Base-by-base conservation (phyloP, 1,284 basidiomycete genomes). In the Puccinia novopanici region DNA sequence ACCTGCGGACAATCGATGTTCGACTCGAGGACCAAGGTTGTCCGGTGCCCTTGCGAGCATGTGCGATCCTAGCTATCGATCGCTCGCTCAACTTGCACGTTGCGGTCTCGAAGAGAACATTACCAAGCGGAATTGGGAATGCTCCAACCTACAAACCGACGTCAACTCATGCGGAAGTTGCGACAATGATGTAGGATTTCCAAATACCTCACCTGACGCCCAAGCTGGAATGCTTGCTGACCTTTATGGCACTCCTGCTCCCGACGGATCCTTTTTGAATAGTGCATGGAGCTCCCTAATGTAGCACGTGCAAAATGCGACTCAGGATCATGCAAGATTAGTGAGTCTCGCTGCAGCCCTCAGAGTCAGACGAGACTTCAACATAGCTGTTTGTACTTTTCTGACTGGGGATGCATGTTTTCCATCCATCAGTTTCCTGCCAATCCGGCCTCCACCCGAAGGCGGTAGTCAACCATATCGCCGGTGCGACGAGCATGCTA, bases 161-260 rank as follows among this genome's bases (percentile, higher is more conserved):
- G 71, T 73, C 9, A 73, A 73, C 34, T 73, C 71, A 24, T 73
- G 71, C 45, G 71, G 71, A 73, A 73, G 71, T 27, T 73, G 71
- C 37, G 71, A 73, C 13, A 73, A 73, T 59, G 71, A 73, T 19
- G 71, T 73, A 22, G n/a, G 71, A 19, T 59, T 59, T 48, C 19
- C 22, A 40, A 5, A 15, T 4, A n/a, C 13, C 52, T 70, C n/a
- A 9, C 45, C 24, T 15, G 15, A 24, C 50, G n/a, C 19, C 5
- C 15, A 24, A 24, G 27, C 19, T 27, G 34, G 50, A 24, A 30
- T 52, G 2, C 30, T 71, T 0, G 4, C 42, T 67, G 63, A 45
- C 22, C 6, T 1, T n/a, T 12, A 15, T 24, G 40, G n/a, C 10
- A 24, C 24, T 67, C 13, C 19, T 42, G 27, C 22, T 48, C 24